Conservation (phyloP, 208 protist genomes). For the Crithidia thermophila region DNA sequence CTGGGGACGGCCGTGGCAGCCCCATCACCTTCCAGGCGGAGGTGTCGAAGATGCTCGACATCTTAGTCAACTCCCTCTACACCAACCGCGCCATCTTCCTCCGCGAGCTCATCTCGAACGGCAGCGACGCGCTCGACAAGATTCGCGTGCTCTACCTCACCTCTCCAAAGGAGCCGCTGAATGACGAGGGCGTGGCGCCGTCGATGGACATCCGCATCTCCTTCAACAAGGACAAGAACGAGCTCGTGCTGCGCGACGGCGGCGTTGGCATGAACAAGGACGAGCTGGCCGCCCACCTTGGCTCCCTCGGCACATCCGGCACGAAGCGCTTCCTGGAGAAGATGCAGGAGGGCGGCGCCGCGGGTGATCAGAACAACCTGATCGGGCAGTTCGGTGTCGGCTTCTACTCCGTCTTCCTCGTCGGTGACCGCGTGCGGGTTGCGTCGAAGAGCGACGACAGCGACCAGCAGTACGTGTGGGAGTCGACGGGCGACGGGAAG, state of each 20-base stretch:
- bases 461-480: conserved; percentile 98
- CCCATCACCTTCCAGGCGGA: conserved; percentile 95
- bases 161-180: conserved; percentile 84
- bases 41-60: conserved; percentile 98
- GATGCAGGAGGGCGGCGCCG: conserved; percentile 32
- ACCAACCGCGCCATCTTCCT: conserved; percentile 99
- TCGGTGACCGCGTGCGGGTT: conserved; percentile 98
- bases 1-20: conserved; percentile 36
- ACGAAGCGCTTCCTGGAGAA: conserved; percentile 97
- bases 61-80: conserved; percentile 99
- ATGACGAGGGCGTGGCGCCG: conserved; percentile 62
- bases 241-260: conserved; percentile 97
- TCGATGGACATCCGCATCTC: conserved; percentile 94
- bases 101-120: conserved; percentile 99
- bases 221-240: conserved; percentile 86
- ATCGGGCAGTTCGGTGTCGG: conserved; percentile 99
- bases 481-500: conserved; percentile 94
- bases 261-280: conserved; percentile 99
- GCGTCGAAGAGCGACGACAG: conserved; percentile 94
- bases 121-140: conserved; percentile 99
- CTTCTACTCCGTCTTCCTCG: conserved; percentile 99
- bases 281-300: conserved; percentile 99
- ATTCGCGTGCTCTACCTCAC: conserved; percentile 98
- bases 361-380: conserved; percentile 90
- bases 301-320: conserved; percentile 99